Base-by-base conservation (phyloP, 139 green algal species). In the Chlorella sp. region DNA sequence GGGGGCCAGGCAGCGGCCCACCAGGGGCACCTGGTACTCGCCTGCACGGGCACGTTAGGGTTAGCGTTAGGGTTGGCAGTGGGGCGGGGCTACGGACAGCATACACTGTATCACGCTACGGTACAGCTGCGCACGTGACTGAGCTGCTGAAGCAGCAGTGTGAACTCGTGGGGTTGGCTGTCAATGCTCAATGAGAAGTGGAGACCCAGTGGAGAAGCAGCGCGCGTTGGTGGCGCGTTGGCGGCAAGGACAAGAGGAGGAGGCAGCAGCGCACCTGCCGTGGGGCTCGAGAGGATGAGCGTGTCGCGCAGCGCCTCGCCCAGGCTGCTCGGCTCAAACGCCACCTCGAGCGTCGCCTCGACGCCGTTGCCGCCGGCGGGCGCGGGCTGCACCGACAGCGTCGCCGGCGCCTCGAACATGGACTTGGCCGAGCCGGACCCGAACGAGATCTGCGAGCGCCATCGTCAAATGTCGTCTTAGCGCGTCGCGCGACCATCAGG, bases 311-410 rank as follows among this genome's bases (percentile, higher is more conserved):
- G 77, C 50, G 72, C 79, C 72, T 94, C 88, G 24, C 87, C 86
- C 2, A 96, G 59, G 5, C 62, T 67, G 29, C 61, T 82, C 0
- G 90, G 90, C 81, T 94, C 88, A 73, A 94, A 96, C 6, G 69
- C 61, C 5, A 96, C 82, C 50, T 89, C 80, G 35, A 93, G 55
- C 31, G 83, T 72, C n/a, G 85, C 71, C 67, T 93, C 85, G 5
- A 80, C 49, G 10, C 89, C 89, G 2, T 3, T 32, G 32, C 67
- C 36, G 22, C 68, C 71, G 1, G 72, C 49, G 10, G 77, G 76
- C 22, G 82, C 78, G 51, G 73, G 29, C 32, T 31, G 35, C 31
- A 60, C 49, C 27, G 29, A 42, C 50, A 30, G 36, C 70, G 26
- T 31, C 14, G 14, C 49, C 2, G 62, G 50, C 2, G 27, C 64